Evolutionary conservation across 805 yeast genomes (phyloP), one percentile per base, ranked within the genome.

Genomic region (Ogataea zsoltii): DNA sequence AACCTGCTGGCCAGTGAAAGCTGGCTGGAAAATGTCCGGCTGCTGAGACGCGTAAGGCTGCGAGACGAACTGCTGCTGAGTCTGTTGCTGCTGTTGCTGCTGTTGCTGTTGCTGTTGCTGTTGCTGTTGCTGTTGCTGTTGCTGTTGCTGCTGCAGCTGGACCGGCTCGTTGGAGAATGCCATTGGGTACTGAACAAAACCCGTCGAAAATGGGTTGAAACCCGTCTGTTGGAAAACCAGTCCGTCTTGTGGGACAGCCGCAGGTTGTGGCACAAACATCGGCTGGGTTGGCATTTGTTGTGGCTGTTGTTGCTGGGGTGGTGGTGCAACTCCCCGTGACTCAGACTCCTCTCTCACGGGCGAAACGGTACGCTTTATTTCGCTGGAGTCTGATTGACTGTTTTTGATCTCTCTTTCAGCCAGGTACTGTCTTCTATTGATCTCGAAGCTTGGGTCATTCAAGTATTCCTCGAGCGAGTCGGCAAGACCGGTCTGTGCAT

Each of bases 401-500:
- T 49, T 47, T 44, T 74, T 72, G 17, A 66, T 72, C 41, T 70
- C 75, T 65, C 79, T 82, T 57, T 87, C 92, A 32, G 80, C 81
- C 50, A 88, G 66, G 58, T 86, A 89, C 59, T 87, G 95, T 48
- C 82, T 71, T 63, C 95, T 78, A 62, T 88, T 89, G 7, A 70
- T 67, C 55, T 89, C 96, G 66, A 89, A 89, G 55, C 84, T 83
- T 7, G 91, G 89, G 61, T 92, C 97, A 53, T 83, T 77, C 54
- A 94, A 70, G 64, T 92, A 95, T 56, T 91, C 97, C 61, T 89
- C 94, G 50, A 94, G 76, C 12, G 95, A 83, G 28, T 82, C 76
- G 3, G 96, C 86, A 52, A 94, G 74, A 19, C 96, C 94, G 2
- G 97, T 91, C 17, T 97, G 97, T 1, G 98, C 98, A 67, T 94